Base-by-base conservation (phyloP, 2,329 filamentous ascomycete genomes). In the Rhytidhysteron rufulum region DNA sequence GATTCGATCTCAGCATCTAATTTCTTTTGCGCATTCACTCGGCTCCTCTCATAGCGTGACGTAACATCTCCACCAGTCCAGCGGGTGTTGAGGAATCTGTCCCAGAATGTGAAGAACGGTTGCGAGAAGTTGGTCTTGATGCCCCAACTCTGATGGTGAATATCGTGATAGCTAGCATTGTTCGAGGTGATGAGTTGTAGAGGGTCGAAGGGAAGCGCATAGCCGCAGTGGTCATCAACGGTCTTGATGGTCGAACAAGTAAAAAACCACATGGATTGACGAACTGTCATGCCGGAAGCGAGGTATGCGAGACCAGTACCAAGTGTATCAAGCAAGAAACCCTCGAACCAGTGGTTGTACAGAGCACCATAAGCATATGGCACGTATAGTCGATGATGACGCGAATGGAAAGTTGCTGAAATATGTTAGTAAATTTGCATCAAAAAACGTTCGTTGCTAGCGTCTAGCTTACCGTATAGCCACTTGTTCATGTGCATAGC, bases 141-240 rank as follows among this genome's bases (percentile, higher is more conserved):
- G 42, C 93, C 93, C 90, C 91, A 97, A 67, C 87, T 94, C 69
- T 98, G 93, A 70, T 98, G 93, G 68, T 98, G 93, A 43, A 98
- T 91, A 60, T 98, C 93, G 62, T 98, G 93, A 67, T 97, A 98
- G 25, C 83, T 85, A 19, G 93, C 91, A 54, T 97, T 96, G 74
- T 98, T 97, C 63, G 86, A 86, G 32, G 90, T 95, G 45, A 97
- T 76, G 60, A 85, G 83, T 74, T 96, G 90, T 39, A 97, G 74
- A 2, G 91, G 91, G 65, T 98, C 93, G 81, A 86, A 97, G 1
- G 93, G 93, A 46, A 98, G 83, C n/a, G 82, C 77, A 62, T 97
- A 98, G 49, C 93, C 93, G 66, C 91, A 96, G 71, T 98, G 93
- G 62, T 98, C 93, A 59, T 96, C 90, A 19, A 97, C 88, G 0